Evolutionary conservation across 1,284 basidiomycete genomes (phyloP).

Genomic region (Mycosarcoma maydis): DNA sequence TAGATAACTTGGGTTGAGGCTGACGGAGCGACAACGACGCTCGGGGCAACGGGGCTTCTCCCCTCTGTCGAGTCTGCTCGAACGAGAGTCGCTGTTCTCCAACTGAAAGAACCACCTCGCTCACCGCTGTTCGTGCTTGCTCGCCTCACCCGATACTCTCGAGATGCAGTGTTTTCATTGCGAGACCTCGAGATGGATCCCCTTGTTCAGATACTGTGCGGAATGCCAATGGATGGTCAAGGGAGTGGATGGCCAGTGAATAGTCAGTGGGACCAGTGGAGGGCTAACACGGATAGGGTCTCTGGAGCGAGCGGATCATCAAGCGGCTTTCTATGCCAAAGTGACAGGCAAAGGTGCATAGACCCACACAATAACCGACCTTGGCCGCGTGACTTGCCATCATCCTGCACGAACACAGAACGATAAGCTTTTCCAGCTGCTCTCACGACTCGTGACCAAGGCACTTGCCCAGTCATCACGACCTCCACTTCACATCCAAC

Average conservation of each 20-base stretch:
- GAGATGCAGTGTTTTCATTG: no score
- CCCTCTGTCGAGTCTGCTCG: no score
- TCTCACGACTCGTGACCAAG: no score
- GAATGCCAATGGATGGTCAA: no score
- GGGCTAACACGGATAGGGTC: neutral
- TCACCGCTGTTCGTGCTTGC: neutral
- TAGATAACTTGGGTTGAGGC: no score
- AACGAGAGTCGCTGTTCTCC: no score
- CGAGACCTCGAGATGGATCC: neutral
- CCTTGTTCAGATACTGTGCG: no score
- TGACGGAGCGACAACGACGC: neutral
- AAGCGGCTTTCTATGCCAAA: neutral
- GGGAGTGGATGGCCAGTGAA: no score
- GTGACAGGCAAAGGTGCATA: neutral
- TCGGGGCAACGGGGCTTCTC: no score
- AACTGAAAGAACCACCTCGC: neutral
- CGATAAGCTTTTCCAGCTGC: no score
- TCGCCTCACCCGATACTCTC: no score
- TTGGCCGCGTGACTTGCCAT: conserved; percentile 8
- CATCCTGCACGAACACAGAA: no score
- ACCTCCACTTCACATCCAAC: conserved; percentile 5
- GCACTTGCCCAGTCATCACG: conserved; percentile 1
- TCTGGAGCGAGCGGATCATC: conserved; percentile 29
- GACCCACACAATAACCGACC: neutral
- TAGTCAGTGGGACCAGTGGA: neutral